phyloP scores from a whole-genome alignment of 2,329 filamentous ascomycete species.

The Colletotrichum chrysophilum region DNA sequence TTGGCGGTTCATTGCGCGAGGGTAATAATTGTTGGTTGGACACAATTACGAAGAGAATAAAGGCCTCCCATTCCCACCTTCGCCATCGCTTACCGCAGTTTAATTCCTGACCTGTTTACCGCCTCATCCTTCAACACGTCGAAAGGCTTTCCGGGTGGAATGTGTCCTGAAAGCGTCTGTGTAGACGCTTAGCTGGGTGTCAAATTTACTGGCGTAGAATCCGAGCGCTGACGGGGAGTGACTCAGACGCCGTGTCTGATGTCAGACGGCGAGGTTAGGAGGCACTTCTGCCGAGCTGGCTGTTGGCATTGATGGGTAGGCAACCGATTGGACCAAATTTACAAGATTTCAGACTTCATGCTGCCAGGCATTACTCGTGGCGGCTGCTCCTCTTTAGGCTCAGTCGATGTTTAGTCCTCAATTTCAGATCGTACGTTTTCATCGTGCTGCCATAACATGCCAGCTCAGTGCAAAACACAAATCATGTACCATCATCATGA shows the following conservation, averaged over 20 bases:
- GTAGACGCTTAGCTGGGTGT: background rate
- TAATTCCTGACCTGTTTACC: background rate
- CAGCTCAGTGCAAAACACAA: background rate
- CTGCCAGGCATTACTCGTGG: background rate
- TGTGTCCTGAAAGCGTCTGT: background rate
- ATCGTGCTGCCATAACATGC: background rate
- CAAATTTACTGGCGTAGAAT: background rate
- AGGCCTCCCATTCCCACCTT: background rate
- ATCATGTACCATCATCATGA: background rate
- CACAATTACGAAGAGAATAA: background rate
- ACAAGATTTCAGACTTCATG: background rate
- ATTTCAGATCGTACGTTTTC: background rate
- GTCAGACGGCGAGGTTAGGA: background rate
- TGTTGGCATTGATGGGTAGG: background rate
- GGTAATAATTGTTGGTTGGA: background rate
- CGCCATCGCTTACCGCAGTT: background rate
- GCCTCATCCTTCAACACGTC: background rate
- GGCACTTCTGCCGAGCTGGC: background rate
- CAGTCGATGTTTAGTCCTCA: background rate
- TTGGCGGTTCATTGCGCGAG: background rate
- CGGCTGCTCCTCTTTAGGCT: background rate
- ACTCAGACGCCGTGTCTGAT: background rate
- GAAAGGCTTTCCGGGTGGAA: background rate
- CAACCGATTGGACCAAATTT: background rate
- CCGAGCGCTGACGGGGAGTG: background rate